Evolutionary conservation across 257 asterid species (phyloP).

Genomic region (Nicotiana knightiana): DNA sequence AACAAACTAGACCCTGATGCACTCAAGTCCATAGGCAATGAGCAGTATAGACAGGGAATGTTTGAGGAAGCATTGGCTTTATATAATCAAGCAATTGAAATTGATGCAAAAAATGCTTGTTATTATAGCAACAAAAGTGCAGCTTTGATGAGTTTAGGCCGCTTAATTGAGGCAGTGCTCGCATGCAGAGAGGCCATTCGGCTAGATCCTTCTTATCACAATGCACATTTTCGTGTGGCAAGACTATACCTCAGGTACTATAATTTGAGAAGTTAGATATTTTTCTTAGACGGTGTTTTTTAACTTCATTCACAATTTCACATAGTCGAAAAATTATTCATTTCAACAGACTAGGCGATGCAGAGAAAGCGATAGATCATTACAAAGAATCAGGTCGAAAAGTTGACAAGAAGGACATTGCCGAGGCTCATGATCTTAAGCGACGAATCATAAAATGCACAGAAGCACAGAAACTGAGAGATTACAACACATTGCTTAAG

Average conservation of each 20-base stretch:
- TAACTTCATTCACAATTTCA: neutral
- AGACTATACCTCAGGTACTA: conserved; percentile 41
- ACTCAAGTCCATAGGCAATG: conserved; percentile 62
- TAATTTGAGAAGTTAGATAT: neutral
- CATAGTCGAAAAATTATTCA: neutral
- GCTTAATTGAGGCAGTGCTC: conserved; percentile 63
- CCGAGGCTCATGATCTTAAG: conserved; percentile 32
- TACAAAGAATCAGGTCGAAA: conserved; percentile 52
- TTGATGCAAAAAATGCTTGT: conserved; percentile 69
- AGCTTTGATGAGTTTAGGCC: conserved; percentile 58
- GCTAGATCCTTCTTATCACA: conserved; percentile 47
- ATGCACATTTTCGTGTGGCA: conserved; percentile 53
- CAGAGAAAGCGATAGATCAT: conserved; percentile 46
- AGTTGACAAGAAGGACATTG: conserved; percentile 44
- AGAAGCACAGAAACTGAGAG: conserved; percentile 34
- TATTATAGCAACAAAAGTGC: conserved; percentile 79
- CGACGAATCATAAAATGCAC: conserved; percentile 40
- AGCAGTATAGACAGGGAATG: conserved; percentile 60
- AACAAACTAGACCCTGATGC: conserved; percentile 72
- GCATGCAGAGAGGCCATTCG: conserved; percentile 56
- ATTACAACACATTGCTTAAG: conserved; percentile 38
- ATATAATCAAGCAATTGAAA: conserved; percentile 69
- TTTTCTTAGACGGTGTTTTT: neutral
- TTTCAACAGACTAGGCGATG: conserved; percentile 46
- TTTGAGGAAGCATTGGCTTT: conserved; percentile 61